phyloP scores from a whole-genome alignment of 768 basidiomycete species.

The Termitomyces sp. region DNA sequence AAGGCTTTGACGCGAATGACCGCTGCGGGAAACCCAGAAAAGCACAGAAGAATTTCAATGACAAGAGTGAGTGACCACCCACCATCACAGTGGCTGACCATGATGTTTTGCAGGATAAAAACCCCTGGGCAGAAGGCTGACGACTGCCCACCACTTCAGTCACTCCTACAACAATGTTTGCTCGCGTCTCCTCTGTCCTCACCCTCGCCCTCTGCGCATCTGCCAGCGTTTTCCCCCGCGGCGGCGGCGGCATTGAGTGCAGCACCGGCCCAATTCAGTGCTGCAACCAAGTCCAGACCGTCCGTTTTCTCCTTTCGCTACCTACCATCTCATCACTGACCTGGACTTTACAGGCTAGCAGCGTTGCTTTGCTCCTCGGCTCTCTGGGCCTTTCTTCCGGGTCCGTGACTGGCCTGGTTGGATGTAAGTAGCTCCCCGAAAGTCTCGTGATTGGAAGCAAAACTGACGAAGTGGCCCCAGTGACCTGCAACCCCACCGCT shows the following conservation, averaged over 20 bases:
- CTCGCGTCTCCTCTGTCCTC: slow-evolving; percentile 12
- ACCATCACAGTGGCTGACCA: too few species aligned
- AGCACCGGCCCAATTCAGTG: slow-evolving; percentile 19
- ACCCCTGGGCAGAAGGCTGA: too few species aligned
- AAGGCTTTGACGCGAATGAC: too few species aligned
- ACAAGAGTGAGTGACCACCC: too few species aligned
- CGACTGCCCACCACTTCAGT: background rate
- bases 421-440: slow-evolving; percentile 11
- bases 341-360: background rate
- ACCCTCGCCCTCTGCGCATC: slow-evolving; percentile 11
- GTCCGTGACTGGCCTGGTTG: slow-evolving; percentile 11
- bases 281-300: slow-evolving; percentile 18
- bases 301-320: background rate
- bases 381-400: slow-evolving; percentile 7
- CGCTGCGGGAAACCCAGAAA: too few species aligned
- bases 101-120: too few species aligned
- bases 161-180: slow-evolving; percentile 8
- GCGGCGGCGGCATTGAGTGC: slow-evolving; percentile 1
- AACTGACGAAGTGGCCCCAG: slow-evolving; percentile 1
- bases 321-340: background rate
- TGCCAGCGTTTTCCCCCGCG: slow-evolving; percentile 13
- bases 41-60: too few species aligned
- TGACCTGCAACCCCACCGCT: slow-evolving; percentile 12
- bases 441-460: background rate
- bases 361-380: background rate